Evolutionary conservation across 2,329 filamentous ascomycete genomes (phyloP).

Genomic region (Thelonectria discophora): DNA sequence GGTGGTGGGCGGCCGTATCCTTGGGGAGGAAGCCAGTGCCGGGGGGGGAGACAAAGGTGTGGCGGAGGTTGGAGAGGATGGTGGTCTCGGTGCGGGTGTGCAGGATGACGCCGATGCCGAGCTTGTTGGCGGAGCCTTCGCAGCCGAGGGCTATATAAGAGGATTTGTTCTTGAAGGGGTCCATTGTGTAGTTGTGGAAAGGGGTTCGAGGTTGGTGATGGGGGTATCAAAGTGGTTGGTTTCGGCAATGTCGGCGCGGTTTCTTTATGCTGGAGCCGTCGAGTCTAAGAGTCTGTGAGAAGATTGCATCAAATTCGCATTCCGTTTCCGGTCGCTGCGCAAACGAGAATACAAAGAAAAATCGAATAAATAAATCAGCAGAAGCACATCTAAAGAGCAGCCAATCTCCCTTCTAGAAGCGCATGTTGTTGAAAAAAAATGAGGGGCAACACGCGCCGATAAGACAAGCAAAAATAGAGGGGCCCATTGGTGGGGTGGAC

Average conservation of each 20-base stretch:
- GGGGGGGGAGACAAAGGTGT: conserved; percentile 92
- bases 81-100: conserved; percentile 68
- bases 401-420: not conserved
- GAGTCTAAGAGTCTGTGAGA: not conserved
- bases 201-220: conserved; percentile 5
- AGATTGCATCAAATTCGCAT: not conserved
- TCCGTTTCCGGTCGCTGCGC: not conserved
- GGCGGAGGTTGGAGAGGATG: conserved; percentile 91
- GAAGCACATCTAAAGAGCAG: not conserved
- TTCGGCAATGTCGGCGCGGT: too few species aligned
- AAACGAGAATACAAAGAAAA: not conserved
- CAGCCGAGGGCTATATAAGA: conserved; percentile 66
- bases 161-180: conserved; percentile 44
- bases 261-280: too few species aligned
- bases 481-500: conserved; percentile 2
- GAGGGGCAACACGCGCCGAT: conserved; percentile 12
- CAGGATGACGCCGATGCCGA: conserved; percentile 90
- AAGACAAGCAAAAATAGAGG: conserved; percentile 15
- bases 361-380: not conserved
- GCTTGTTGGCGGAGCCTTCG: conserved; percentile 97
- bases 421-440: conserved; percentile 16
- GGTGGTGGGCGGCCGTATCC: conserved; percentile 93
- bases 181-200: conserved; percentile 21
- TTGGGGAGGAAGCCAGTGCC: conserved; percentile 96
- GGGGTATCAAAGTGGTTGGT: conserved; percentile 8